Conservation (phyloP, 805 yeast genomes). For the Sugiyamaella lignohabitans region DNA sequence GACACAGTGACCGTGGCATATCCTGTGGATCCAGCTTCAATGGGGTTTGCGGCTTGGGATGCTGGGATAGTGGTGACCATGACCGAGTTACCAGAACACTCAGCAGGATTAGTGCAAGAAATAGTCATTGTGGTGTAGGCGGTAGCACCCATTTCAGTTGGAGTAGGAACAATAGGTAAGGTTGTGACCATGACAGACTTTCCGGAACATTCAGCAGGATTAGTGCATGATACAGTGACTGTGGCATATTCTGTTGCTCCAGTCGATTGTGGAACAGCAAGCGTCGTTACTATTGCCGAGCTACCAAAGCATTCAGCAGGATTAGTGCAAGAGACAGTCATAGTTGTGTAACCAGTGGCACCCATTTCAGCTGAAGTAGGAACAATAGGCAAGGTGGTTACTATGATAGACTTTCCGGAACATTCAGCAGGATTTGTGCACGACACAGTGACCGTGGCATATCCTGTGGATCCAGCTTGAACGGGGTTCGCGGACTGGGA, state of each 20-base stretch:
- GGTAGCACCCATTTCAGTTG: not conserved
- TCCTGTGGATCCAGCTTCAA: not conserved
- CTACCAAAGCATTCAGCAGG: not conserved
- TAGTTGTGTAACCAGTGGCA: not conserved
- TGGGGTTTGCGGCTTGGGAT: not conserved
- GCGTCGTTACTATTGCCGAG: not conserved
- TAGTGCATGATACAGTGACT: conserved; percentile 2
- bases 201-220: not conserved
- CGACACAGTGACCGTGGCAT: conserved; percentile 10
- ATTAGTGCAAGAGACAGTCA: not conserved
- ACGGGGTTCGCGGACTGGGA: not conserved
- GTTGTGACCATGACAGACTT: not conserved
- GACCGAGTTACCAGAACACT: not conserved
- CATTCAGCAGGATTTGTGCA: conserved; percentile 16
- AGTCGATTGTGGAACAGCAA: conserved; percentile 1
- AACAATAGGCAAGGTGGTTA: conserved; percentile 2
- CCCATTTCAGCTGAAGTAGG: not conserved
- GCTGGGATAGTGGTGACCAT: not conserved
- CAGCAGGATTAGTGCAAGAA: not conserved
- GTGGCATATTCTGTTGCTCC: conserved; percentile 1
- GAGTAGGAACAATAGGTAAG: not conserved
- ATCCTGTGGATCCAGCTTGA: not conserved
- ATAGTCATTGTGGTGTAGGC: conserved; percentile 2
- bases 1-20: conserved; percentile 3
- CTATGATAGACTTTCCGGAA: not conserved